Conservation (phyloP, 257 asterid species). For the Craterostigma plantagineum region DNA sequence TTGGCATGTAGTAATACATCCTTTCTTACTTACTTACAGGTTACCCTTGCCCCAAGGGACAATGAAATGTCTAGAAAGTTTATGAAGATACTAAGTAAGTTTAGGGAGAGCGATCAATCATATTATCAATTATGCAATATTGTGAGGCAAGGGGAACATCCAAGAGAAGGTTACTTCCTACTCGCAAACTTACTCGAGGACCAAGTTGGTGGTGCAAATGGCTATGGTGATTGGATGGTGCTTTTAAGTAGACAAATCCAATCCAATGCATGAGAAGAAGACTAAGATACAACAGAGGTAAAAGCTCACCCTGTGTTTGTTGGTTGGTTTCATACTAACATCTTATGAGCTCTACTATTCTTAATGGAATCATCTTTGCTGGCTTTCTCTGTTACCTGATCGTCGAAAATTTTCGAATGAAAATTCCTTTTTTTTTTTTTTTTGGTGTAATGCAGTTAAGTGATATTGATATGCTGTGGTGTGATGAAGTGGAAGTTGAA, state of each 20-base stretch:
- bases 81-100: constrained; percentile 28
- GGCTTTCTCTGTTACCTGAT: no score
- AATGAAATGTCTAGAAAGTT: constrained; percentile 49
- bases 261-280: constrained; percentile 52
- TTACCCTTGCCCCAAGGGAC: constrained; percentile 29
- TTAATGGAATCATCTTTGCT: no score
- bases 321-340: no score
- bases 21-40: constrained; percentile 26
- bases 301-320: no score
- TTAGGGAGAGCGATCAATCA: constrained; percentile 38
- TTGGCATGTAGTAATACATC: no score
- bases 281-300: no score
- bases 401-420: no score
- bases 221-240: constrained; percentile 75
- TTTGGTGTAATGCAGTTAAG: no score
- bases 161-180: constrained; percentile 47
- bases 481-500: no score
- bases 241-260: constrained; percentile 56
- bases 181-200: constrained; percentile 59
- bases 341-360: no score
- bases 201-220: constrained; percentile 33
- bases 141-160: constrained; percentile 83
- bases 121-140: constrained; percentile 48
- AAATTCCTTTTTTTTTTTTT: no score
- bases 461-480: no score